phyloP scores from a whole-genome alignment of 305 asterid species.

The Solanum aculeatissimum region DNA sequence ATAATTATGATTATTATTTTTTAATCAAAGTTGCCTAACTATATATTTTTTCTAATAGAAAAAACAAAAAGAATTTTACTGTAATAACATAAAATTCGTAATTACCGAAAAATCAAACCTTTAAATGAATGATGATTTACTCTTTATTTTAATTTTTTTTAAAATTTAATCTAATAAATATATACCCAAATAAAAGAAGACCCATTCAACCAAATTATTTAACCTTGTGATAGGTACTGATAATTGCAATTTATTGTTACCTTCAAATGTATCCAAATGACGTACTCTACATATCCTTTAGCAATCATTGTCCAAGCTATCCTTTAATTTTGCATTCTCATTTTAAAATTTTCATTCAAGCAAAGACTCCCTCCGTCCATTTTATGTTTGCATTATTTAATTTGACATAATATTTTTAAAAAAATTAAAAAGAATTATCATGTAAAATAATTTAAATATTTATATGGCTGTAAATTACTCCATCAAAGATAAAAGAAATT shows the following conservation, averaged over 20 bases:
- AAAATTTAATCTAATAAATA: not conserved
- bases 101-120: not conserved
- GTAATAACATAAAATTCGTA: not conserved
- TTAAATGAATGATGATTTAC: not conserved
- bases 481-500: no score
- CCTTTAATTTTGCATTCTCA: no score
- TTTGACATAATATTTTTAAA: no score
- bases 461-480: no score
- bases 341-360: no score
- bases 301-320: no score
- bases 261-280: not conserved
- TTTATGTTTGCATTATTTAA: no score
- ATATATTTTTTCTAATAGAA: not conserved
- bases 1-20: not conserved
- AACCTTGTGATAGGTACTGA: not conserved
- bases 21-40: not conserved
- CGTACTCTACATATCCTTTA: not conserved
- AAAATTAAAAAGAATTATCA: no score
- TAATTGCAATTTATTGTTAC: not conserved
- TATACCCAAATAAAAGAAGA: not conserved
- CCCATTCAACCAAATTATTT: not conserved
- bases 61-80: not conserved
- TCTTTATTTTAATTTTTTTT: not conserved
- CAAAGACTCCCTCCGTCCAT: no score
- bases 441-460: no score